Evolutionary conservation across 176 grass and related monocot genomes (phyloP).

Genomic region (Oryza nivara): DNA sequence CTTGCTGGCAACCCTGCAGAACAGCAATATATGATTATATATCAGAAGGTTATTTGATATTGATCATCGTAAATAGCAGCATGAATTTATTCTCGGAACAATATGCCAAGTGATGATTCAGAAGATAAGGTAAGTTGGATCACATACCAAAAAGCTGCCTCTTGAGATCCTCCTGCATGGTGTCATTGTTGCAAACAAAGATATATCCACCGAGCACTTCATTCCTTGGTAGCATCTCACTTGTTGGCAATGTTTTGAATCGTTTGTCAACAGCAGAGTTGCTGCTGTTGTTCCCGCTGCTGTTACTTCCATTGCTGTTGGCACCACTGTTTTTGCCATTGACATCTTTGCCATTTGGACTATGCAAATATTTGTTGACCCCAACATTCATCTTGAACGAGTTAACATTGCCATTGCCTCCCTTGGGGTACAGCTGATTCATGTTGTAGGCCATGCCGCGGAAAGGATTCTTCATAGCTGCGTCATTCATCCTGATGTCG

Average conservation of each 20-base stretch:
- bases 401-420: conserved; percentile 61
- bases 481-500: conserved; percentile 85
- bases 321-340: conserved; percentile 54
- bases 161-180: conserved; percentile 99
- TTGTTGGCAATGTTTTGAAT: conserved; percentile 92
- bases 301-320: conserved; percentile 52
- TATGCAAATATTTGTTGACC: conserved; percentile 66
- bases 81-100: background rate
- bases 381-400: conserved; percentile 78
- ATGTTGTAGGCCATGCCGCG: conserved; percentile 55
- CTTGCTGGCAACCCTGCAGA: conserved; percentile 88
- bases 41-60: background rate
- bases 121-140: conserved; percentile 2
- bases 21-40: conserved; percentile 25
- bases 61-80: background rate
- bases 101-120: background rate
- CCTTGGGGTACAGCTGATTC: conserved; percentile 71
- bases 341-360: conserved; percentile 59
- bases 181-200: conserved; percentile 99
- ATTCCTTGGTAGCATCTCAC: conserved; percentile 97
- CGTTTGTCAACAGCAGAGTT: conserved; percentile 76
- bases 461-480: conserved; percentile 60
- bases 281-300: conserved; percentile 59
- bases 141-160: conserved; percentile 93
- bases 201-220: conserved; percentile 98